Evolutionary conservation across 1,139 yeast species (phyloP).

Genomic region (Blastobotrys proliferans): DNA sequence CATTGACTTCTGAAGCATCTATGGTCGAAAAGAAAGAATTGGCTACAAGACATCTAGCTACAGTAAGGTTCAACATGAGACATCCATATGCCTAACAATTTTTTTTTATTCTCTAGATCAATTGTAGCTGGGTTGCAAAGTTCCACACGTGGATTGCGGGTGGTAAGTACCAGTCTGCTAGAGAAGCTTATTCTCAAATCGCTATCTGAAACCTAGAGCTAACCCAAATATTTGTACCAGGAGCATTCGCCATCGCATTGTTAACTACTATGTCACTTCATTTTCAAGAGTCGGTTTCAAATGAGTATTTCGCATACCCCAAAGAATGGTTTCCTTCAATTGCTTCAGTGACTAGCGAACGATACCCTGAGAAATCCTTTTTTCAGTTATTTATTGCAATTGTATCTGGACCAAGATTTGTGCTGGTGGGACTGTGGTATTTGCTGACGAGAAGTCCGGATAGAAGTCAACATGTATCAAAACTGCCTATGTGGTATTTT

Average conservation of each 20-base stretch:
- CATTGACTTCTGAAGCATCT: too few species aligned
- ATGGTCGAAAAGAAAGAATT: neutral
- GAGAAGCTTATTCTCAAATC: too few species aligned
- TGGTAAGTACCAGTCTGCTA: neutral
- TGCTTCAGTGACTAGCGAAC: constrained; percentile 91
- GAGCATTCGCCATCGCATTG: constrained; percentile 70
- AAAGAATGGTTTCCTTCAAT: constrained; percentile 97
- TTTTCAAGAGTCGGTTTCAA: constrained; percentile 78
- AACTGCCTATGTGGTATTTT: constrained; percentile 21
- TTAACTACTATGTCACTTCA: constrained; percentile 68
- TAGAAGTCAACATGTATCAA: constrained; percentile 37
- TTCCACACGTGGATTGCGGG: constrained; percentile 43
- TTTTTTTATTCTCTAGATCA: constrained; percentile 33
- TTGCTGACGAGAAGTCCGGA: constrained; percentile 28
- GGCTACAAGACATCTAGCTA: constrained; percentile 6
- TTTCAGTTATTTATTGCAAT: constrained; percentile 69
- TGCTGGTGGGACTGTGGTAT: constrained; percentile 61
- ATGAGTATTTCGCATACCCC: constrained; percentile 82
- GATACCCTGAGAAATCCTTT: constrained; percentile 90
- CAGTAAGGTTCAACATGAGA: neutral
- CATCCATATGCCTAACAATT: neutral
- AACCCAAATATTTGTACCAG: too few species aligned
- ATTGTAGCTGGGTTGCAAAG: constrained; percentile 61
- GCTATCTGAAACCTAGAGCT: too few species aligned
- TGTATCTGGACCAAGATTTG: constrained; percentile 65